Evolutionary conservation across 1,139 yeast genomes (phyloP).

Genomic region (Saccharomyces hybrid): DNA sequence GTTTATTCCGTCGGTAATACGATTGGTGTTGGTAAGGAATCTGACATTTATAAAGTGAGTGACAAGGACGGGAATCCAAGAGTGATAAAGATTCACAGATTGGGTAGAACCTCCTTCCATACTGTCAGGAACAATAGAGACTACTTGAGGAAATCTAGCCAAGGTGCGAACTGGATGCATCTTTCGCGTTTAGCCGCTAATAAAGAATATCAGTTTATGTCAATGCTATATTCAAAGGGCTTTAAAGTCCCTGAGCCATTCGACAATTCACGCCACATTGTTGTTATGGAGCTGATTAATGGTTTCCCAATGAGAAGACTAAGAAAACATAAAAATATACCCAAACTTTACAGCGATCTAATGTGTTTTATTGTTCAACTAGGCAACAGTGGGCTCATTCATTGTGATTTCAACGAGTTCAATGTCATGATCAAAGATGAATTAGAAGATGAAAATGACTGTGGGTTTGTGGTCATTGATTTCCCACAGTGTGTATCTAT

Average conservation of each 20-base stretch:
- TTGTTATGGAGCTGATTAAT: slow-evolving; percentile 81
- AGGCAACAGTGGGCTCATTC: slow-evolving; percentile 85
- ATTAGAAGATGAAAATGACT: slow-evolving; percentile 45
- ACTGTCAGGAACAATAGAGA: slow-evolving; percentile 92
- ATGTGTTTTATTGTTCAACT: slow-evolving; percentile 80
- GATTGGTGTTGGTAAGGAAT: slow-evolving; percentile 95
- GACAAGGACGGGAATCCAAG: slow-evolving; percentile 56
- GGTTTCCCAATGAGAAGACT: slow-evolving; percentile 88
- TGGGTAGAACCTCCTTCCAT: slow-evolving; percentile 88
- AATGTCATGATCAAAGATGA: slow-evolving; percentile 76
- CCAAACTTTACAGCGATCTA: slow-evolving; percentile 67
- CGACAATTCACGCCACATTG: slow-evolving; percentile 86
- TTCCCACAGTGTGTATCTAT: slow-evolving; percentile 97
- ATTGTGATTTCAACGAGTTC: slow-evolving; percentile 95
- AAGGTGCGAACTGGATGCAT: slow-evolving; percentile 77
- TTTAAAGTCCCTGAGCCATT: slow-evolving; percentile 83
- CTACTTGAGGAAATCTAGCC: slow-evolving; percentile 56
- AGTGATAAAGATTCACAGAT: slow-evolving; percentile 82
- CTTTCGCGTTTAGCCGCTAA: slow-evolving; percentile 84
- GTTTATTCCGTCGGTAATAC: slow-evolving; percentile 76
- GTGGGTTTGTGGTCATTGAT: slow-evolving; percentile 82
- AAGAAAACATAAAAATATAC: slow-evolving; percentile 57
- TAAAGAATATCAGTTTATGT: slow-evolving; percentile 86
- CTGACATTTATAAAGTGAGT: slow-evolving; percentile 86
- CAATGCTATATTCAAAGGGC: slow-evolving; percentile 60